Base-by-base conservation (phyloP, 2,329 filamentous ascomycete species). In the Rutstroemia sp. region DNA sequence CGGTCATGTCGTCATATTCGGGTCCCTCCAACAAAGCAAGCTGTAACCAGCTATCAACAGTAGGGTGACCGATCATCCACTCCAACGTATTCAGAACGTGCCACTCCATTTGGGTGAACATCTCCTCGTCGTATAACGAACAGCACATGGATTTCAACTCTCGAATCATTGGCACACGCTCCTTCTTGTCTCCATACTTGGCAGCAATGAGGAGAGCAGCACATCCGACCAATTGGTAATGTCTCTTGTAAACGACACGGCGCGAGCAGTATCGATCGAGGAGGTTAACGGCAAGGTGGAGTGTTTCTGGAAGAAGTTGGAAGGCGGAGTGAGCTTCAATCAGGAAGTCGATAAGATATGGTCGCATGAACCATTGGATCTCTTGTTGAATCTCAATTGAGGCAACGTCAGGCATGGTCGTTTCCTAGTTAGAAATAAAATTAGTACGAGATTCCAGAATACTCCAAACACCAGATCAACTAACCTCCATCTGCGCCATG, bases 21-120 rank as follows among this genome's bases (percentile, higher is more conserved):
- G 76, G 73, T 21, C 76, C 76, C 71, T 96, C 89, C 47, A 88
- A 82, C 41, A 95, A 82, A 60, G 92, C 90, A 60, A 96, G 77
- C 69, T 96, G 88, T 48, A 95, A 81, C 75, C 96, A 99, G 71
- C 87, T 89, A 73, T 97, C 92, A 63, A 96, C 89, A 27, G 94
- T 97, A 1, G 94, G 92, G 74, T 97, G 92, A 55, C 94, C 94
- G 64, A 99, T 88, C 64, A 87, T 84, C 94, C 94, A 99, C 71
- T 95, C 90, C 58, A 99, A 82, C 1, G 94, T 99, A 75, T 96
- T 95, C 65, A 99, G 81, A 39, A 99, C 92, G 72, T 99, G 94
- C 92, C 95, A 97, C 76, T 99, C 94, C 94, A 99, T 99, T 74
- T 99, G 94, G 10, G 92, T 92, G 76, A 99, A 99, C 94, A 99